Percentiles rank a stretch among this genome's conserved stretches.
Evolutionary conservation across 2,329 filamentous ascomycete genomes (phyloP).

Genomic region (Sporothrix curviconia): DNA sequence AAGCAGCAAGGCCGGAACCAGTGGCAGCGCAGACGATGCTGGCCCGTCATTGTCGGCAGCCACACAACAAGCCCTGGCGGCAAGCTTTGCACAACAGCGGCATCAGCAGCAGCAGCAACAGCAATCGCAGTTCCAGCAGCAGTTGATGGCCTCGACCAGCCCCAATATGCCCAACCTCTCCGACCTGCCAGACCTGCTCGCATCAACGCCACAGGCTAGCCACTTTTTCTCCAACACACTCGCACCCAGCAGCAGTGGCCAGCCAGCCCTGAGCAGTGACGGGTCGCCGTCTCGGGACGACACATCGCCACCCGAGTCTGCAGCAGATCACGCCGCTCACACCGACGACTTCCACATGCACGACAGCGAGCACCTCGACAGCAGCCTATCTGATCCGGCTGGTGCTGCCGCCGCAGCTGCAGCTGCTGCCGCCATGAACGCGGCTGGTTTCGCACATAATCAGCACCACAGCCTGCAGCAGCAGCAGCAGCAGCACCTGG

Average conservation of each 20-base stretch:
- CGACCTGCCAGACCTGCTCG: neutral
- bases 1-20: neutral
- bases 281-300: slow-evolving; percentile 12
- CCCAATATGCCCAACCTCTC: no score
- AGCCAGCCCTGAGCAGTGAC: slow-evolving; percentile 8
- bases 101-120: slow-evolving; percentile 1
- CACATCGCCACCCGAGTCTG: slow-evolving; percentile 13
- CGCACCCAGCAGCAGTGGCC: neutral
- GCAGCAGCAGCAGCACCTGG: slow-evolving; percentile 8
- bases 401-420: neutral
- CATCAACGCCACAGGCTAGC: neutral
- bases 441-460: neutral
- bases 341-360: slow-evolving; percentile 11
- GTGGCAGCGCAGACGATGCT: no score
- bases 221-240: neutral
- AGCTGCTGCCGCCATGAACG: neutral
- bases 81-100: neutral
- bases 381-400: neutral
- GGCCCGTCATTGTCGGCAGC: no score
- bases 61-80: neutral
- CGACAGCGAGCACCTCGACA: slow-evolving; percentile 5
- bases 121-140: neutral
- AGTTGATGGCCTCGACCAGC: slow-evolving; percentile 3
- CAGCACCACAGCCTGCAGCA: neutral
- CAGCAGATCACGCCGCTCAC: neutral